Conservation (phyloP, 148 eudicot genomes). For the Nepenthes mirabilis region DNA sequence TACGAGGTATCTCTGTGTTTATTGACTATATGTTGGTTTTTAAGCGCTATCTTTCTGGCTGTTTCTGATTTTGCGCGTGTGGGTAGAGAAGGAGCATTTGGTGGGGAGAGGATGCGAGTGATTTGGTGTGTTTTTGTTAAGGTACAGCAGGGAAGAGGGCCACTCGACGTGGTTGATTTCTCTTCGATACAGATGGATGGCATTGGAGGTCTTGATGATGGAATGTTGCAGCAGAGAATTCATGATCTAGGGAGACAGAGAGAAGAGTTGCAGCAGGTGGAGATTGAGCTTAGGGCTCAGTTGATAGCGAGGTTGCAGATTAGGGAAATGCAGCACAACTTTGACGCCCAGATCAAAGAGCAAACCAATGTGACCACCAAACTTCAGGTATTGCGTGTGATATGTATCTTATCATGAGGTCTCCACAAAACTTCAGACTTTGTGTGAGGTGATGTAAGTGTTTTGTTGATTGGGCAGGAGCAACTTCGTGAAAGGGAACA, state of each 20-base stretch:
- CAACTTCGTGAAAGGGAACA: conserved; percentile 74
- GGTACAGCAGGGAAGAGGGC: conserved; percentile 75
- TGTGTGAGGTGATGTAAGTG: background rate
- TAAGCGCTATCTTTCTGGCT: background rate
- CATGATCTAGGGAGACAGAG: conserved; percentile 45
- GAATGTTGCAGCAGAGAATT: conserved; percentile 50
- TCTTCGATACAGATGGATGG: conserved; percentile 57
- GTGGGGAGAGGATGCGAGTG: background rate
- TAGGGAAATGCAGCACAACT: conserved; percentile 38
- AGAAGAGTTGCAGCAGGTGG: conserved; percentile 70
- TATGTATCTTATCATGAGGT: background rate
- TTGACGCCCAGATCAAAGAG: conserved; percentile 59
- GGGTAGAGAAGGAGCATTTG: too few relatives aligned
- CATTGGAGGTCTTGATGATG: conserved; percentile 34
- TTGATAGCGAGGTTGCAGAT: conserved; percentile 56
- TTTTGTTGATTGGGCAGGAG: conserved; percentile 32
- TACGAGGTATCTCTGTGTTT: conserved; percentile 56
- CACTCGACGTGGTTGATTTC: conserved; percentile 48
- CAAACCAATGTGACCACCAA: conserved; percentile 35
- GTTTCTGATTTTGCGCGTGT: background rate
- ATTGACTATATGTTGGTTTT: conserved; percentile 1
- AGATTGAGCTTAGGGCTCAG: conserved; percentile 73
- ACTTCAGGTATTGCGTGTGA: conserved; percentile 48
- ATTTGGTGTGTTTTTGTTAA: conserved; percentile 17
- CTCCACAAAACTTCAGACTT: background rate